Evolutionary conservation across 2,329 filamentous ascomycete species (phyloP), one percentile per base, ranked within the genome.

Genomic region (Arachnopeziza araneosa): DNA sequence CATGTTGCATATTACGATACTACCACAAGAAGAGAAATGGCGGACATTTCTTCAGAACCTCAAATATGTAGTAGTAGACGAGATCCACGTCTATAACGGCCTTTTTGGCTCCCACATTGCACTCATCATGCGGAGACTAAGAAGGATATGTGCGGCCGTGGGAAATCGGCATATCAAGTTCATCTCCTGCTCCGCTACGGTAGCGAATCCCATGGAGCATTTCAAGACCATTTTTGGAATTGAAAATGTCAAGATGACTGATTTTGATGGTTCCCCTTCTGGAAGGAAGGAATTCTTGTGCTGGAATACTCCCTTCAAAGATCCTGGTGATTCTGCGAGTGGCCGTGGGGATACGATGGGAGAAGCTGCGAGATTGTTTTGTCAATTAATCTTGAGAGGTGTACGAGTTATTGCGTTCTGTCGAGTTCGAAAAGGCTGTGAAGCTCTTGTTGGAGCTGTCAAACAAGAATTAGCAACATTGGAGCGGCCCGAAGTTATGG

Each of bases 251-350:
- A 85, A 82, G 60, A 75, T 98, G 52, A 88, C 93, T 0, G 92
- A 97, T 70, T 93, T 90, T 69, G 95, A 99, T 71, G 95, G 95
- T 1, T 96, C 93, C 0, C 95, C 95, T 0, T 91, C 91, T 6
- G 91, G 93, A 0, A 82, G 91, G 23, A 98, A 98, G 72, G 93
- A 98, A 69, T 98, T 98, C 60, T 71, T 99, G 7, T 98, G 93
- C 74, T 99, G 95, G 95, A 98, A 99, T 68, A 97, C 93, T 0
- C 95, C 95, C 0, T 96, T 86, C 74, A 96, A 92, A 72, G 93
- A 97, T 67, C 91, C 93, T 0, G 83, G 81, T 0, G 93, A 98
- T 73, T 90, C 92, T 9, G 85, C 89, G 0, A 96, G 91, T 68
- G 93, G 95, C 1, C 85, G 95, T 60, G 91, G 90, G 17, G 91